Evolutionary conservation across 108 stramenopile species (phyloP).

Genomic region (Stephanodiscus triporus): DNA sequence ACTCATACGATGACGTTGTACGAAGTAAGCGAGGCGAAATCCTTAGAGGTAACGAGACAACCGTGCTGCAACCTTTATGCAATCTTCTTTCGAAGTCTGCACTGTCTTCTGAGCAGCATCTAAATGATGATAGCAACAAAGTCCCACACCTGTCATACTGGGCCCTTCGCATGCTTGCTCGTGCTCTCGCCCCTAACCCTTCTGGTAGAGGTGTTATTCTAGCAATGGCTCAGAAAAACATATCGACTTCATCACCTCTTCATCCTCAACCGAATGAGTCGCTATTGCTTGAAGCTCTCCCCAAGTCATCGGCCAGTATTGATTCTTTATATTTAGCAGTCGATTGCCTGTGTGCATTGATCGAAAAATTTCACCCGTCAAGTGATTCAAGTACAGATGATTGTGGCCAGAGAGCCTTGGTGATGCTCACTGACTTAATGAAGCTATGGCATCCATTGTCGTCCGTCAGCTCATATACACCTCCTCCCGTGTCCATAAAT

Average conservation of each 20-base stretch:
- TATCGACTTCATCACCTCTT: conserved; percentile 7
- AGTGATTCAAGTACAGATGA: conserved; percentile 32
- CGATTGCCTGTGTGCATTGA: conserved; percentile 34
- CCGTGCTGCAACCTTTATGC: conserved; percentile 31
- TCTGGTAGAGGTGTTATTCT: conserved; percentile 34
- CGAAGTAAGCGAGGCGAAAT: conserved; percentile 7
- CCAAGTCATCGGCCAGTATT: conserved; percentile 19
- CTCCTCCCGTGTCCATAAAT: conserved; percentile 1
- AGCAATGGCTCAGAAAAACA: conserved; percentile 40
- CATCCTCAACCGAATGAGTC: conserved; percentile 1
- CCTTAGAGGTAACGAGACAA: not conserved
- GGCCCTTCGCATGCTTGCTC: conserved; percentile 19
- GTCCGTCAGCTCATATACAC: not conserved
- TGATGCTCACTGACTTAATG: conserved; percentile 34
- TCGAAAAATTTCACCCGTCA: conserved; percentile 28
- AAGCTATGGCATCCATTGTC: conserved; percentile 2
- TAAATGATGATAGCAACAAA: conserved; percentile 4
- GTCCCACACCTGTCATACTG: conserved; percentile 24
- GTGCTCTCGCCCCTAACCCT: conserved; percentile 24
- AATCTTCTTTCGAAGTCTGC: conserved; percentile 37
- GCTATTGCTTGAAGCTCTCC: conserved; percentile 26
- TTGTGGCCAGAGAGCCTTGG: conserved; percentile 23
- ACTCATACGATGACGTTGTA: conserved; percentile 15
- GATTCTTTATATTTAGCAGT: conserved; percentile 33
- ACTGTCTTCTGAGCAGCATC: conserved; percentile 4